A percentile compares a stretch with the other conserved stretches of the same genome.
Evolutionary conservation across 2,329 filamentous ascomycete species (phyloP).

Genomic region (Myriosclerotinia duriaeana): DNA sequence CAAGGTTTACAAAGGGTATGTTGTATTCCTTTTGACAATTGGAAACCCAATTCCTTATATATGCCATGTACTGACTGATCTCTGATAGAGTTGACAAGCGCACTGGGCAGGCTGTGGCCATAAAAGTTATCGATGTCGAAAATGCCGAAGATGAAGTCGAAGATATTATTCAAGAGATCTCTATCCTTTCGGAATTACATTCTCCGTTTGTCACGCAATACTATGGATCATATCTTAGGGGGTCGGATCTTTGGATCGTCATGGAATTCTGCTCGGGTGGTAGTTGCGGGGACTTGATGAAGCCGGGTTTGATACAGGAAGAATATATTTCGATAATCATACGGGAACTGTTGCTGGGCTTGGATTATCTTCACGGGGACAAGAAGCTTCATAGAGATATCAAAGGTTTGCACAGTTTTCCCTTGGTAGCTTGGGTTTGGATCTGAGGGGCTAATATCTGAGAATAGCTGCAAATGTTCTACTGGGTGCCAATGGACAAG

Average conservation of each 20-base stretch:
- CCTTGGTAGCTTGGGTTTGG: not conserved
- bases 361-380: slow-evolving; percentile 92
- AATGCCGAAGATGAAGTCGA: slow-evolving; percentile 99
- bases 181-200: slow-evolving; percentile 92
- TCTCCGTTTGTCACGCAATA: slow-evolving; percentile 97
- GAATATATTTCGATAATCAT: slow-evolving; percentile 97
- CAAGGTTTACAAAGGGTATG: slow-evolving; percentile 95
- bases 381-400: slow-evolving; percentile 96
- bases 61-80: slow-evolving; percentile 31
- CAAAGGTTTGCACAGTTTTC: slow-evolving; percentile 62
- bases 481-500: slow-evolving; percentile 84
- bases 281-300: slow-evolving; percentile 94
- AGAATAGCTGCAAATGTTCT: slow-evolving; percentile 85
- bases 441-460: slow-evolving; percentile 20
- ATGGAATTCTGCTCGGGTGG: slow-evolving; percentile 99
- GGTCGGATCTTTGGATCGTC: slow-evolving; percentile 96
- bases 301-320: slow-evolving; percentile 85
- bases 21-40: slow-evolving; percentile 27
- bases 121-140: slow-evolving; percentile 98
- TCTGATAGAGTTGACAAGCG: slow-evolving; percentile 77
- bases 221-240: slow-evolving; percentile 94
- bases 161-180: slow-evolving; percentile 98
- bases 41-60: not conserved
- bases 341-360: slow-evolving; percentile 79
- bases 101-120: slow-evolving; percentile 89